phyloP scores from a whole-genome alignment of 2,329 filamentous ascomycete genomes.

The Penicillium aurantiogriseum region DNA sequence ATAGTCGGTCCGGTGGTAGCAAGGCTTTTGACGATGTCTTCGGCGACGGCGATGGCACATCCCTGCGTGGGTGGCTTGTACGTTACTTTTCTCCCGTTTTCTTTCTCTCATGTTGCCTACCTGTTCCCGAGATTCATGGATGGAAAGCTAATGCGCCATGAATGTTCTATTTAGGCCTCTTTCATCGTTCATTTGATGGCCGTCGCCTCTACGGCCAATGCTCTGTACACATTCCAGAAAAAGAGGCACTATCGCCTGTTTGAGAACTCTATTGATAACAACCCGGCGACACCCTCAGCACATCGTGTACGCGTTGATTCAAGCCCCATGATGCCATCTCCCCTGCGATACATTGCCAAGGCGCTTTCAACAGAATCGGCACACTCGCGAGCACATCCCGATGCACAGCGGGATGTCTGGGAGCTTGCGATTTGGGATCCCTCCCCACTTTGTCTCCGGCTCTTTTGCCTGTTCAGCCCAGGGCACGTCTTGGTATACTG shows the following conservation, averaged over 20 bases:
- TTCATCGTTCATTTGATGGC: slow-evolving; percentile 70
- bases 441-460: slow-evolving; percentile 72
- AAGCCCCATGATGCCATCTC: slow-evolving; percentile 73
- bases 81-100: slow-evolving; percentile 26
- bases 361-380: slow-evolving; percentile 68
- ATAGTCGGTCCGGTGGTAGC: slow-evolving; percentile 56
- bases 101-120: not conserved
- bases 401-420: slow-evolving; percentile 81
- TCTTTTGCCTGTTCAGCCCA: slow-evolving; percentile 91
- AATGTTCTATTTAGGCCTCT: slow-evolving; percentile 53
- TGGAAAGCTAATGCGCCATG: slow-evolving; percentile 3
- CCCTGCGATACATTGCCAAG: slow-evolving; percentile 70
- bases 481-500: slow-evolving; percentile 89
- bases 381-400: slow-evolving; percentile 77
- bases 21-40: slow-evolving; percentile 77
- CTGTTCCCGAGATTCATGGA: not conserved
- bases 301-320: slow-evolving; percentile 86
- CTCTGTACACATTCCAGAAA: slow-evolving; percentile 76
- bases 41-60: slow-evolving; percentile 61
- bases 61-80: slow-evolving; percentile 68
- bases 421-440: slow-evolving; percentile 94
- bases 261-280: slow-evolving; percentile 74
- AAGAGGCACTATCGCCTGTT: slow-evolving; percentile 89
- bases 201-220: slow-evolving; percentile 68
- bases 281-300: slow-evolving; percentile 78